Evolutionary conservation across 2,329 filamentous ascomycete species (phyloP).

Genomic region (Aspergillus proliferans): DNA sequence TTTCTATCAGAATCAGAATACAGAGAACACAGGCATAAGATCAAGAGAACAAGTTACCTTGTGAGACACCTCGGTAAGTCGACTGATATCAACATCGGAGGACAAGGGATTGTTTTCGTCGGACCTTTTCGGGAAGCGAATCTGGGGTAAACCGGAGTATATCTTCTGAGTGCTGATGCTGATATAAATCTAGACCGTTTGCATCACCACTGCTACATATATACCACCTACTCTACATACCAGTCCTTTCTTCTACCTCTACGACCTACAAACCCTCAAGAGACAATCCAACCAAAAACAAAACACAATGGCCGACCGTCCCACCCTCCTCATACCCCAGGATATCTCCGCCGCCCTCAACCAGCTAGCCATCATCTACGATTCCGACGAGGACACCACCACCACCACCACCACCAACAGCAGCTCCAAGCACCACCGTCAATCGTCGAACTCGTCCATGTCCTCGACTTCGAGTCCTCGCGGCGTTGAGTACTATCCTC

Average conservation of each 20-base stretch:
- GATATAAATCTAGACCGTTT: neutral
- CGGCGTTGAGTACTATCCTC: constrained; percentile 16
- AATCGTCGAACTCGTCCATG: neutral
- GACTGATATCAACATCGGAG: neutral
- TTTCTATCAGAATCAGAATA: no score
- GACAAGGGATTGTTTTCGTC: neutral
- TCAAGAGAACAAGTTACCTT: neutral
- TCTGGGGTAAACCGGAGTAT: neutral
- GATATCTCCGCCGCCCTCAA: constrained; percentile 35
- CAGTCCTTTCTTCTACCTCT: neutral
- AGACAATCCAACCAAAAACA: neutral
- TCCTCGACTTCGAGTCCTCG: neutral
- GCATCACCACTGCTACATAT: neutral
- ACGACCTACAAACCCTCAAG: neutral
- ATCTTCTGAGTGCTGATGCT: neutral
- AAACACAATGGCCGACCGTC: constrained; percentile 7
- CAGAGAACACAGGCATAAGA: no score
- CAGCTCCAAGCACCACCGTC: constrained; percentile 13
- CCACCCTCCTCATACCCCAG: constrained; percentile 25
- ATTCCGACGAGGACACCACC: neutral
- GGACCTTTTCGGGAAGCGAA: neutral
- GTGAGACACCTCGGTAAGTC: neutral
- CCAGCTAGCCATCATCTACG: neutral
- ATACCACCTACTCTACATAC: neutral
- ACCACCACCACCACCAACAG: neutral